Evolutionary conservation across 2,329 filamentous ascomycete species (phyloP).

Genomic region (Penicillium sp.): DNA sequence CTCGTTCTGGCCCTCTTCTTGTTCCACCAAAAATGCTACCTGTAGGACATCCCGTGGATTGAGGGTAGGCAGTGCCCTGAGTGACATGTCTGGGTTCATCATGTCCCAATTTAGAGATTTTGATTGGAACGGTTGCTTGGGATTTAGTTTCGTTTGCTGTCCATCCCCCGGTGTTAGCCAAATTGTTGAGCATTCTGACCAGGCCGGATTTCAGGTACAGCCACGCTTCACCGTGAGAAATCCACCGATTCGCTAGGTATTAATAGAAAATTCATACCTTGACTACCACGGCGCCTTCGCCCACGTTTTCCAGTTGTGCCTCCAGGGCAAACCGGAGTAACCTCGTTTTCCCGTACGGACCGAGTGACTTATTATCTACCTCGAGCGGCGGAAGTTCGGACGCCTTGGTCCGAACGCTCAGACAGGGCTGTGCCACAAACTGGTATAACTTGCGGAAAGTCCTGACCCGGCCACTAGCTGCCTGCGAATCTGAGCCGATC

Average conservation of each 20-base stretch:
- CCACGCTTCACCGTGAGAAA: not conserved
- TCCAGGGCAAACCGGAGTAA: constrained; percentile 70
- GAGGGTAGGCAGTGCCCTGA: constrained; percentile 46
- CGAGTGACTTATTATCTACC: constrained; percentile 45
- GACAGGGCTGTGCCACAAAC: constrained; percentile 84
- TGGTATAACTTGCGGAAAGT: constrained; percentile 96
- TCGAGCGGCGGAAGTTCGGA: constrained; percentile 56
- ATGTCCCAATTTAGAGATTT: constrained; percentile 56
- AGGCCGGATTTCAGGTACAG: not conserved
- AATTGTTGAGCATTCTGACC: not conserved
- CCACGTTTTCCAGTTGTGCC: constrained; percentile 92
- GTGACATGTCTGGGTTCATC: constrained; percentile 30
- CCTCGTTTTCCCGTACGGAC: constrained; percentile 43
- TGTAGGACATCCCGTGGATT: constrained; percentile 64
- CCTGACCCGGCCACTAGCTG: constrained; percentile 62
- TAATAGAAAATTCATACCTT: constrained; percentile 51
- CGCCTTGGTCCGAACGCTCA: constrained; percentile 88
- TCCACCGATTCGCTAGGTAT: not conserved
- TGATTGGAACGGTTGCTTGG: constrained; percentile 53
- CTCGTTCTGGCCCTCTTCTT: constrained; percentile 48
- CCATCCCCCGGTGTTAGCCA: constrained; percentile 10
- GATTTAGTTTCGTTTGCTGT: constrained; percentile 48
- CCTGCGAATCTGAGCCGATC: constrained; percentile 42
- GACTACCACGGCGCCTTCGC: constrained; percentile 75
- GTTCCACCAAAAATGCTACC: constrained; percentile 61